phyloP scores from a whole-genome alignment of 2,329 filamentous ascomycete species.

The Colletotrichum sp. region DNA sequence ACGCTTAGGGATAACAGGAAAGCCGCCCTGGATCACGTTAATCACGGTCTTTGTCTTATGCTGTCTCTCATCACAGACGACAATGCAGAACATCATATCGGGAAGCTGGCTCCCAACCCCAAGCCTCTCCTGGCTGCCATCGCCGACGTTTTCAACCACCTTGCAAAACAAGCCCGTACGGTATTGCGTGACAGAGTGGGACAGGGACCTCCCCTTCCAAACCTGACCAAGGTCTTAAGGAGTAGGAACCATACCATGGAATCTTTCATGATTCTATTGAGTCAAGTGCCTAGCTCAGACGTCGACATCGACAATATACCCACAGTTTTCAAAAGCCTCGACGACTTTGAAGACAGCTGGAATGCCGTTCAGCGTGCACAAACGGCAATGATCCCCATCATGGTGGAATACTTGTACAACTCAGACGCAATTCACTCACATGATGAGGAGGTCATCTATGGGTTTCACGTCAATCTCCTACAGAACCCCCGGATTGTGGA shows the following conservation, averaged over 20 bases:
- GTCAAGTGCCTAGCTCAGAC: constrained; percentile 20
- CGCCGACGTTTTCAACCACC: constrained; percentile 26
- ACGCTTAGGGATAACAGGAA: constrained; percentile 31
- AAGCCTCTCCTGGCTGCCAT: constrained; percentile 26
- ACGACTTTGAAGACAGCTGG: constrained; percentile 29
- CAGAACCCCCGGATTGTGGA: constrained; percentile 20
- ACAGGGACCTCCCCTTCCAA: constrained; percentile 25
- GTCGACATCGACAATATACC: constrained; percentile 21
- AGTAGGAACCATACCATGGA: constrained; percentile 27
- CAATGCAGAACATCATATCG: constrained; percentile 8
- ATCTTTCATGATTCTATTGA: constrained; percentile 29
- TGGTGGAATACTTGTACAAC: constrained; percentile 22
- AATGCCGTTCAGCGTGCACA: constrained; percentile 16
- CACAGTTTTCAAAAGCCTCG: constrained; percentile 23
- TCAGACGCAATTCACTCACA: constrained; percentile 8
- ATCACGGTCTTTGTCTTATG: constrained; percentile 38
- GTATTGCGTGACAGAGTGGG: constrained; percentile 26
- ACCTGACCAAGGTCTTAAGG: constrained; percentile 24
- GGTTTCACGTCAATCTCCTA: constrained; percentile 22
- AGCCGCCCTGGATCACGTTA: constrained; percentile 37
- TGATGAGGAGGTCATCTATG: constrained; percentile 15
- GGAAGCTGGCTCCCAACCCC: constrained; percentile 27
- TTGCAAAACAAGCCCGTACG: constrained; percentile 26
- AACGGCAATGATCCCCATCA: constrained; percentile 20
- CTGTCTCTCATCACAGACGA: constrained; percentile 33